These are phyloP conservation scores for Metarhizium brunneum DNA, from an alignment of 2,329 filamentous ascomycete species.

Conservation along the genomic window DNA sequence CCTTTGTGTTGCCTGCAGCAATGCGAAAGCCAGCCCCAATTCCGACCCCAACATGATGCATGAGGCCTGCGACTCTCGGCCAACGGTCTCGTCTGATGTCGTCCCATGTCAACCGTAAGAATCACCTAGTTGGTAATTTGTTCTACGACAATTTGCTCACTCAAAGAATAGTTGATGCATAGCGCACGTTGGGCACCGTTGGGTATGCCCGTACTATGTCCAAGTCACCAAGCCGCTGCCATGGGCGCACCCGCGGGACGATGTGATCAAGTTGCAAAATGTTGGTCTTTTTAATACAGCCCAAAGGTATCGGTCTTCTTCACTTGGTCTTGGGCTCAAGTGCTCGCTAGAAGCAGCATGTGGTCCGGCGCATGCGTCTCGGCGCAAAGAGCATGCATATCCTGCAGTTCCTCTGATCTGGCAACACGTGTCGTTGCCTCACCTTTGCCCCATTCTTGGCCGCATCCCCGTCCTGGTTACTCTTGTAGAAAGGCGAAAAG, in stretches of 20 bases:
- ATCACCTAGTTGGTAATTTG: background rate
- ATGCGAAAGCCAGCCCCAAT: background rate
- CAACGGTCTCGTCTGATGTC: background rate
- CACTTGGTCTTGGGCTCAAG: background rate
- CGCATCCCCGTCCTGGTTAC: background rate
- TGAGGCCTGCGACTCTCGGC: background rate
- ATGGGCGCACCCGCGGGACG: background rate
- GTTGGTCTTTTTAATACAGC: background rate
- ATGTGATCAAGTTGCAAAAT: background rate
- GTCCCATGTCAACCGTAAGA: background rate
- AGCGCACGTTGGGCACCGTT: constrained; percentile 6
- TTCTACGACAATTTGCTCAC: background rate
- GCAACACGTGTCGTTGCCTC: constrained; percentile 7
- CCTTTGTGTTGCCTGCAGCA: background rate
- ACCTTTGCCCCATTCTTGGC: constrained; percentile 1
- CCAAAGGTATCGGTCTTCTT: background rate
- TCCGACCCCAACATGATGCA: constrained; percentile 2
- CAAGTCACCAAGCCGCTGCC: background rate
- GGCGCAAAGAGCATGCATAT: background rate
- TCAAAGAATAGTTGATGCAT: background rate
- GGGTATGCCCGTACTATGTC: background rate
- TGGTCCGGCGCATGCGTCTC: background rate
- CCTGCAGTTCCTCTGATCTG: background rate
- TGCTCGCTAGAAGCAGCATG: background rate
- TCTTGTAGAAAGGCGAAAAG: background rate